Evolutionary conservation across 768 basidiomycete species (phyloP), one percentile per base, ranked within the genome.

Genomic region (Pleurotus pulmonarius): DNA sequence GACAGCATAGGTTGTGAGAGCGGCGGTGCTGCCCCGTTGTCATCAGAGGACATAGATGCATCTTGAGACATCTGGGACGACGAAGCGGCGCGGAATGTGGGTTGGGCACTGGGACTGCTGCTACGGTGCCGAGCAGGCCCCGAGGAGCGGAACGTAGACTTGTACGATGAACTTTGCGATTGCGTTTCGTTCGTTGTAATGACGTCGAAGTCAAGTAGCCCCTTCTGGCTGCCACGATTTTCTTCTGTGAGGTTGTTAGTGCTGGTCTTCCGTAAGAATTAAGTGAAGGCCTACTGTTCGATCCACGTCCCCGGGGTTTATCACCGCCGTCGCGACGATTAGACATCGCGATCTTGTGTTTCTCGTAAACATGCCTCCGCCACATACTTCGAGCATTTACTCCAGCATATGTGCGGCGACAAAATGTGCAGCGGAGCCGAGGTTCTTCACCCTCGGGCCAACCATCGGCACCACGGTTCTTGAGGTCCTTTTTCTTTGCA

Each of bases 331-430:
- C 91, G 53, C 91, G 83, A 29, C 91, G 79, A 63, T 93, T 93
- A 38, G 89, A 80, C 91, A 93, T 92, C 39, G 90, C 88, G 64
- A 93, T 89, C 70, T 90, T 92, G 68, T 93, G 90, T 65, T 92
- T 92, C 71, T 93, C 91, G 60, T 87, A 91, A 26, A 93, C 90
- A 68, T 93, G 90, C 46, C 90, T 78, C 58, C 90, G 75, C 90
- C 90, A 93, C 90, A 93, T 93, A 65, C 90, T 92, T 71, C 92
- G 92, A 5, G 90, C 91, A 66, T 93, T 93, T 29, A 90, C 88
- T 9, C 90, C 90, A 3, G 90, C 87, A 63, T 93, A 93, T 4
- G 85, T 87, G 61, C 91, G 80, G 61, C 91, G 75, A 63, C 90
- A 93, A 64, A 93, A 92, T 1, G 90, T 92, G 70, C 90, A 93